Base-by-base conservation (phyloP, 768 basidiomycete genomes). In the Lentinus brumalis region DNA sequence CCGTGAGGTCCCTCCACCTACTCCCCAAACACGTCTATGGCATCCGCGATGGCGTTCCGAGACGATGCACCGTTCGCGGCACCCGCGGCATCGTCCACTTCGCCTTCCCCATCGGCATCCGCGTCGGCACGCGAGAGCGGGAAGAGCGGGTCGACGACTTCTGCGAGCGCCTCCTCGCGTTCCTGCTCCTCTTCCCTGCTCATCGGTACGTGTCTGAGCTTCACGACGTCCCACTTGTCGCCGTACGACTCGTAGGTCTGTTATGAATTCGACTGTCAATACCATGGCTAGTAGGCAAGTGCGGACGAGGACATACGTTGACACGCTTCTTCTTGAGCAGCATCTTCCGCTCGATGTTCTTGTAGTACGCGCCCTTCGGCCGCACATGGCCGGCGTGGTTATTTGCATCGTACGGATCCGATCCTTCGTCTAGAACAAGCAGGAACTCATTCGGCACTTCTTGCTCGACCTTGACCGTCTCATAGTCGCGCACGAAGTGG, bases 281-380 rank as follows among this genome's bases (percentile, higher is more conserved):
- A 3, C 11, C 30, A 29, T 11, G 11, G 32, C 46, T 32, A 39
- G 29, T 46, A 60, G 50, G 12, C n/a, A n/a, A 26, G 12, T 31
- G 39, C n/a, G 57, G 26, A 50, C 51, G 44, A 21, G 38, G 16
- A 78, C 84, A 72, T 63, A 92, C 92, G 71, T 91, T 90, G 16
- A 83, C 83, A 8, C 92, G 85, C 73, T 87, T 92, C 78, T 92
- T 93, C 75, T 93, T 93, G 44, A 94, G 78, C 26, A 84, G 79
- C 87, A 93, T 93, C 75, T 93, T 94, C 49, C 92, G 85, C 75
- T 92, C 91, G 56, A 94, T 92, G 69, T 87, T 88, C 75, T 92
- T 94, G 76, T 93, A 94, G 69, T 91, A 94, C 0, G 88, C 92
- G n/a, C 89, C 92, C 68, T 84, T 86, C 30, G 75, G 40, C 29